These are phyloP conservation scores for Geotrichum reessii DNA, from an alignment of 1,139 yeast species.

Conservation along the genomic window DNA sequence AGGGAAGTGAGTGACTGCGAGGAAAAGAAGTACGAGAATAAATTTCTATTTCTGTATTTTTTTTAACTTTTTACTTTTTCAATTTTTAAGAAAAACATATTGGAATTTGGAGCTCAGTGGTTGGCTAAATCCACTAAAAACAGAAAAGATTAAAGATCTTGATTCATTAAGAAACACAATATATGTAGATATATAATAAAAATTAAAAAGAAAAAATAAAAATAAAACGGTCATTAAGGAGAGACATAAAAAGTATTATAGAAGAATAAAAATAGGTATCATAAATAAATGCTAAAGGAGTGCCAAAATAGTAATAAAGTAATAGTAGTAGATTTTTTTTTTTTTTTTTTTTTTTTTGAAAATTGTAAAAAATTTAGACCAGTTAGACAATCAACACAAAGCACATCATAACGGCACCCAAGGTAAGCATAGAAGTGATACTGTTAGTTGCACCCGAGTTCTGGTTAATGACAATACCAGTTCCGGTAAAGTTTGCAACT, in stretches of 20 bases:
- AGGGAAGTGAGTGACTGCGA: background rate
- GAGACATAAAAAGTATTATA: background rate
- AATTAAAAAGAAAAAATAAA: background rate
- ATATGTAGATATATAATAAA: background rate
- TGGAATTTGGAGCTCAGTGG: background rate
- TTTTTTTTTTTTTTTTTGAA: background rate
- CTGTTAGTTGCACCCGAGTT: background rate
- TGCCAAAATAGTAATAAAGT: background rate
- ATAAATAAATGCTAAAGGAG: background rate
- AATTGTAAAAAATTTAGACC: background rate
- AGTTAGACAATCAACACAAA: conserved; percentile 1
- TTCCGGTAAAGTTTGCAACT: conserved; percentile 3
- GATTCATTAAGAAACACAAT: background rate
- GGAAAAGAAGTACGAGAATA: background rate
- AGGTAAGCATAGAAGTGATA: conserved; percentile 1
- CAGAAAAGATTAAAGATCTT: background rate
- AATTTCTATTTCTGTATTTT: background rate
- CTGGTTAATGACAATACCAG: background rate
- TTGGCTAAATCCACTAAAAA: background rate
- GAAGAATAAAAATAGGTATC: background rate
- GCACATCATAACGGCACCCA: conserved; percentile 4
- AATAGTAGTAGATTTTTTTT: background rate
- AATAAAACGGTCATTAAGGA: conserved; percentile 2
- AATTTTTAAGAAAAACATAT: background rate
- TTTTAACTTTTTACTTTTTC: background rate